These are phyloP conservation scores for Lablab purpureus DNA, from an alignment of 306 rosid genomes.

Conservation along the genomic window DNA sequence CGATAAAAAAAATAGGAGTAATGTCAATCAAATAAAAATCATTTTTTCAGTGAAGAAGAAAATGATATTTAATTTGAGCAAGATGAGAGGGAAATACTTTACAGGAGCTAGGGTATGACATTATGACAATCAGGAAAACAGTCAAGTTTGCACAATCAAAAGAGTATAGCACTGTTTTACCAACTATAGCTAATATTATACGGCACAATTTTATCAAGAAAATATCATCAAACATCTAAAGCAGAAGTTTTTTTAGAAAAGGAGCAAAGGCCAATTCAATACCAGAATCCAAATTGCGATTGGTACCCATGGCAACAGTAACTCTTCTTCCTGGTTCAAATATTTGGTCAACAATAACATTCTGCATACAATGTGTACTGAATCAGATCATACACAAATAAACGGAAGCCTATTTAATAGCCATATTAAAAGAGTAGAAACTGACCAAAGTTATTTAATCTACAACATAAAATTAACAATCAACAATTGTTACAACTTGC, in stretches of 20 bases:
- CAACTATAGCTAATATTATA: neutral
- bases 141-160: slow-evolving; percentile 25
- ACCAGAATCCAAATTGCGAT: slow-evolving; percentile 83
- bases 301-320: slow-evolving; percentile 95
- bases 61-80: neutral
- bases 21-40: neutral
- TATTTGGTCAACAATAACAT: slow-evolving; percentile 70
- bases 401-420: slow-evolving; percentile 18
- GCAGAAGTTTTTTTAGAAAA: slow-evolving; percentile 6
- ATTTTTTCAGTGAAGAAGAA: slow-evolving; percentile 1
- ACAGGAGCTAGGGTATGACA: neutral
- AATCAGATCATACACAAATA: slow-evolving; percentile 47
- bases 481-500: slow-evolving; percentile 31
- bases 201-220: slow-evolving; percentile 10
- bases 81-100: neutral
- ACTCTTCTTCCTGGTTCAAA: slow-evolving; percentile 87
- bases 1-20: neutral
- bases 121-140: slow-evolving; percentile 9
- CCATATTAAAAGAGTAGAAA: slow-evolving; percentile 12
- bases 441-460: slow-evolving; percentile 27
- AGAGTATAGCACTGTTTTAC: slow-evolving; percentile 1
- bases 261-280: slow-evolving; percentile 38
- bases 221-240: slow-evolving; percentile 23
- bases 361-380: slow-evolving; percentile 60
- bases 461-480: slow-evolving; percentile 23